A percentile compares a stretch with the other conserved stretches of the same genome.
These are phyloP conservation scores for Lecanicillium sp. DNA, from an alignment of 2,329 filamentous ascomycete species.

Conservation along the genomic window DNA sequence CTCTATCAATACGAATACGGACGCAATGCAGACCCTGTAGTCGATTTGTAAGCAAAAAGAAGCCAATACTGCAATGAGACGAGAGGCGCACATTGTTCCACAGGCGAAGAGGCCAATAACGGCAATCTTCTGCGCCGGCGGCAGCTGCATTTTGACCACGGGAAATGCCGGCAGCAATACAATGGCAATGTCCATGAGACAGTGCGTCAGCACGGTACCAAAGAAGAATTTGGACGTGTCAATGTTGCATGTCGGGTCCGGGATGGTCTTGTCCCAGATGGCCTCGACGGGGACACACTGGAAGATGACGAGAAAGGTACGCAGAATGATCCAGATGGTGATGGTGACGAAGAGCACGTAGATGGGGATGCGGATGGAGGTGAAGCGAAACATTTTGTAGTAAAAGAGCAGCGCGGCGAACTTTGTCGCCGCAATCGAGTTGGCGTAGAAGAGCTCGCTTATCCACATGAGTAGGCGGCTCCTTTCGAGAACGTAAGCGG, in stretches of 20 bases:
- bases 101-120: slow-evolving; percentile 12
- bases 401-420: slow-evolving; percentile 22
- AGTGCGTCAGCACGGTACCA: slow-evolving; percentile 15
- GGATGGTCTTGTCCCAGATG: slow-evolving; percentile 18
- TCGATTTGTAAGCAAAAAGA: slow-evolving; percentile 7
- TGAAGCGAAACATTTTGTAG: slow-evolving; percentile 20
- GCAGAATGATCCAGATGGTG: slow-evolving; percentile 18
- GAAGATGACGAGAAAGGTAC: slow-evolving; percentile 19
- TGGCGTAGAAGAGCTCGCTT: slow-evolving; percentile 19
- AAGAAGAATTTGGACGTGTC: slow-evolving; percentile 18
- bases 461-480: slow-evolving; percentile 17
- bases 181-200: slow-evolving; percentile 17
- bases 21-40: slow-evolving; percentile 4
- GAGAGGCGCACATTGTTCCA: slow-evolving; percentile 10
- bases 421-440: slow-evolving; percentile 20
- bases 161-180: slow-evolving; percentile 16
- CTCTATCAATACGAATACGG: slow-evolving; percentile 3
- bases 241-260: slow-evolving; percentile 15
- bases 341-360: slow-evolving; percentile 16
- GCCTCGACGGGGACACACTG: slow-evolving; percentile 19
- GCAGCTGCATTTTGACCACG: slow-evolving; percentile 15
- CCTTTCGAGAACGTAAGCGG: slow-evolving; percentile 2
- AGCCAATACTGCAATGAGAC: too few species aligned
- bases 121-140: slow-evolving; percentile 11
- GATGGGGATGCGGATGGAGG: slow-evolving; percentile 19